Conservation (phyloP, 768 basidiomycete species). For the Lactarius tabidus region DNA sequence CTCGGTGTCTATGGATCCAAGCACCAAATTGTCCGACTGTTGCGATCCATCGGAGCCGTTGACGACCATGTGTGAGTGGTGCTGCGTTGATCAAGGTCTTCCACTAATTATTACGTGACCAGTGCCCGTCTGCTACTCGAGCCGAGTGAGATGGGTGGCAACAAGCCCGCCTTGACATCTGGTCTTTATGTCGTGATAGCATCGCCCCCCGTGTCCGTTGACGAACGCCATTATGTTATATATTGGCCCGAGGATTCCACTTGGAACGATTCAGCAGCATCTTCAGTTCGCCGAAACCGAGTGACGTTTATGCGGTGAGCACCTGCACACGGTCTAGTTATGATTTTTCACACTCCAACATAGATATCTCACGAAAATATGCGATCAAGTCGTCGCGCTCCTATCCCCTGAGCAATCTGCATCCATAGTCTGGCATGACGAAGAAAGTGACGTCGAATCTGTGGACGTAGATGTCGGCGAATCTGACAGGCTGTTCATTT, state of each 20-base stretch:
- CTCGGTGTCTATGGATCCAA: slow-evolving; percentile 56
- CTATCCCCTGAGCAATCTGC: slow-evolving; percentile 46
- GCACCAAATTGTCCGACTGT: slow-evolving; percentile 43
- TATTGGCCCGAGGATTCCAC: slow-evolving; percentile 36
- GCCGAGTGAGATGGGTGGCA: slow-evolving; percentile 20
- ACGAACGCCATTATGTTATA: slow-evolving; percentile 38
- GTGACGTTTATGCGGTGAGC: slow-evolving; percentile 58
- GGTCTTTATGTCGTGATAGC: slow-evolving; percentile 46
- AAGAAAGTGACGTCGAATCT: slow-evolving; percentile 28
- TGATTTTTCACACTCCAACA: not conserved
- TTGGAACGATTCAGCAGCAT: slow-evolving; percentile 48
- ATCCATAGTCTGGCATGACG: slow-evolving; percentile 43
- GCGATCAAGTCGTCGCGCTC: slow-evolving; percentile 51
- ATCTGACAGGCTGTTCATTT: slow-evolving; percentile 47
- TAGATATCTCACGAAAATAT: slow-evolving; percentile 58
- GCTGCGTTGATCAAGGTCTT: not conserved
- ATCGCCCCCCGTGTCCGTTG: slow-evolving; percentile 1
- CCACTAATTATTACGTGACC: not conserved
- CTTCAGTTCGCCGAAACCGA: slow-evolving; percentile 48
- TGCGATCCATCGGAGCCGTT: slow-evolving; percentile 36
- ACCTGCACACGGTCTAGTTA: not conserved
- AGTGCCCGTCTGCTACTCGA: slow-evolving; percentile 27
- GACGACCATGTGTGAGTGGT: slow-evolving; percentile 39
- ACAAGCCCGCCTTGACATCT: slow-evolving; percentile 38
- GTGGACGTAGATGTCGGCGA: slow-evolving; percentile 40